Conservation (phyloP, 192 early-diverging fungal genomes). For the Chytriomyces sp. region DNA sequence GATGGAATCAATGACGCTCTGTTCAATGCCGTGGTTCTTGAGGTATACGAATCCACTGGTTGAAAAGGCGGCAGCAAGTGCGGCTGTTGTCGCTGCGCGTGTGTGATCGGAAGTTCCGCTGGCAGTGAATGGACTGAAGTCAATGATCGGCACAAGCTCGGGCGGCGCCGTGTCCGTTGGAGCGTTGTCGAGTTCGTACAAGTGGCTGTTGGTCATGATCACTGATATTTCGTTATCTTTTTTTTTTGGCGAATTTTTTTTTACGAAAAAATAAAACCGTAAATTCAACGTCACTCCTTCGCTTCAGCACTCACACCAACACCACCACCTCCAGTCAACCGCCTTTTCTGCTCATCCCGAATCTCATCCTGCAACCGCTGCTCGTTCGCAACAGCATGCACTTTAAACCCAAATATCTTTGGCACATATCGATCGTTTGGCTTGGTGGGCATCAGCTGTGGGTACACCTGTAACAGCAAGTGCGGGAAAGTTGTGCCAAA, state of each 20-base stretch:
- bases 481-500: conserved; percentile 97
- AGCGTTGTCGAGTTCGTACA: conserved; percentile 17
- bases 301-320: no score
- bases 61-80: conserved; percentile 29
- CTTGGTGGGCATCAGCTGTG: conserved; percentile 77
- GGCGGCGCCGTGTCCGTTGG: conserved; percentile 11
- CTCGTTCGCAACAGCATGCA: conserved; percentile 85
- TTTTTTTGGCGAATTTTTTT: no score
- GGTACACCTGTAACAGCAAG: conserved; percentile 92
- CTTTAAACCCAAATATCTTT: conserved; percentile 97
- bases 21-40: conserved; percentile 29
- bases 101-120: neutral
- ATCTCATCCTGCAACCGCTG: conserved; percentile 90
- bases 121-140: conserved; percentile 22
- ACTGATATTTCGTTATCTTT: neutral
- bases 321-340: conserved; percentile 11
- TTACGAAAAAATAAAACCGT: no score
- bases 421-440: conserved; percentile 86
- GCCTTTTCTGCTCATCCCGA: conserved; percentile 70
- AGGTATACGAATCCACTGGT: conserved; percentile 40
- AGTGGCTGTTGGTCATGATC: neutral
- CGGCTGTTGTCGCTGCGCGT: neutral
- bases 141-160: conserved; percentile 30
- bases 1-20: conserved; percentile 17
- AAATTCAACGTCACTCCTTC: no score